phyloP scores from a whole-genome alignment of 2,329 filamentous ascomycete genomes.

The Aspergillus novoparasiticus region DNA sequence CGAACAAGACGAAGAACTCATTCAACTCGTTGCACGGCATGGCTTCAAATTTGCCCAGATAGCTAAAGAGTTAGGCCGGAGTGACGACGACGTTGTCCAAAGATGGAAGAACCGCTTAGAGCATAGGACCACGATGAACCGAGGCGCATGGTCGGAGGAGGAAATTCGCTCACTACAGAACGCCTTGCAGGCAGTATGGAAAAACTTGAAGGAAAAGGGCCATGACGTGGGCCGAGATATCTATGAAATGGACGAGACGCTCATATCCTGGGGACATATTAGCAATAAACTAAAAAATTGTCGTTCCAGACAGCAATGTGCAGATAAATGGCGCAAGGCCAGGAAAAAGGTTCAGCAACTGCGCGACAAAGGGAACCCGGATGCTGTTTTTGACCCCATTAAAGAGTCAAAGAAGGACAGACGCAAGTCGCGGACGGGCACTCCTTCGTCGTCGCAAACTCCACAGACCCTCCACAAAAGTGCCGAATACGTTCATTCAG shows the following conservation, averaged over 20 bases:
- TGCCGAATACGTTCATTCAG: background rate
- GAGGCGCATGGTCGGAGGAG: conserved; percentile 40
- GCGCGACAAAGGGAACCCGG: conserved; percentile 25
- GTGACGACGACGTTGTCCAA: conserved; percentile 45
- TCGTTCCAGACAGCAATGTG: conserved; percentile 43
- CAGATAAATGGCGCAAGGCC: conserved; percentile 44
- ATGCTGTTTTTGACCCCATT: conserved; percentile 30
- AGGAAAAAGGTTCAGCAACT: conserved; percentile 21
- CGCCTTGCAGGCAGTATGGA: conserved; percentile 29
- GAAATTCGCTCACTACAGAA: conserved; percentile 34
- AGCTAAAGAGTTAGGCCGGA: conserved; percentile 40
- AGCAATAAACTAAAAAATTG: conserved; percentile 32
- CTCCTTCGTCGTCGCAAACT: background rate
- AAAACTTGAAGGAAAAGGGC: conserved; percentile 18
- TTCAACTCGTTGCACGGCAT: conserved; percentile 31
- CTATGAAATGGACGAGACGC: conserved; percentile 38
- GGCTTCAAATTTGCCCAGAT: conserved; percentile 43
- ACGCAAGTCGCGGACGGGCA: background rate
- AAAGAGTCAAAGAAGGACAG: conserved; percentile 6
- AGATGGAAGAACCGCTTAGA: conserved; percentile 47
- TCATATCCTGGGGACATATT: conserved; percentile 35
- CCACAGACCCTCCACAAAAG: background rate
- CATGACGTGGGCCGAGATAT: conserved; percentile 35
- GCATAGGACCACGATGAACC: conserved; percentile 37
- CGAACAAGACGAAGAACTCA: conserved; percentile 45